phyloP scores from a whole-genome alignment of 2,329 filamentous ascomycete species.

The Aureobasidium sp. region DNA sequence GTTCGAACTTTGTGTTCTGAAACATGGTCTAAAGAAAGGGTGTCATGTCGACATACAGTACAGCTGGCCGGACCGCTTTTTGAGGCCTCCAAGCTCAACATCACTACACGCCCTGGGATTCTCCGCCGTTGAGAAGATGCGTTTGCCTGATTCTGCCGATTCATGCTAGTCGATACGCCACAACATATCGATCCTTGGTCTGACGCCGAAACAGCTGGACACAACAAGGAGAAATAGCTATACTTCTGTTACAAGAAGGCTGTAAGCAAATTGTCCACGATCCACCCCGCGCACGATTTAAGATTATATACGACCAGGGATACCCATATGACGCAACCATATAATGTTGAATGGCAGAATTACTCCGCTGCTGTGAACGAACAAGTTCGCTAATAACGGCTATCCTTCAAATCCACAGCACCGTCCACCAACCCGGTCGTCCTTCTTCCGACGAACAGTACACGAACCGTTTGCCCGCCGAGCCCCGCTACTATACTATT shows the following conservation, averaged over 20 bases:
- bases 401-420: not conserved
- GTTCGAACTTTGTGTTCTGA: not conserved
- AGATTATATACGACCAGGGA: not conserved
- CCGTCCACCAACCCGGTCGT: not conserved
- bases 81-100: not conserved
- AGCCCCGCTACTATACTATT: conserved; percentile 1
- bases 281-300: not conserved
- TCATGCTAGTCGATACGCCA: not conserved
- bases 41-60: not conserved
- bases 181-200: not conserved
- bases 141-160: not conserved
- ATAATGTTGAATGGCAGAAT: not conserved
- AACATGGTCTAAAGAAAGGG: not conserved
- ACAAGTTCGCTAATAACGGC: not conserved
- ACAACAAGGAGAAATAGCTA: not conserved
- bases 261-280: not conserved
- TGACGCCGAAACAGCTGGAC: not conserved
- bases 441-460: not conserved
- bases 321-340: not conserved
- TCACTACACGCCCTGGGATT: not conserved
- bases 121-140: not conserved
- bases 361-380: not conserved
- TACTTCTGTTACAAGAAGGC: not conserved
- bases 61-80: not conserved
- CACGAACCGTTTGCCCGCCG: conserved; percentile 5